Evolutionary conservation across 1,284 basidiomycete species (phyloP).

Genomic region (Marasmius tenuissimus): DNA sequence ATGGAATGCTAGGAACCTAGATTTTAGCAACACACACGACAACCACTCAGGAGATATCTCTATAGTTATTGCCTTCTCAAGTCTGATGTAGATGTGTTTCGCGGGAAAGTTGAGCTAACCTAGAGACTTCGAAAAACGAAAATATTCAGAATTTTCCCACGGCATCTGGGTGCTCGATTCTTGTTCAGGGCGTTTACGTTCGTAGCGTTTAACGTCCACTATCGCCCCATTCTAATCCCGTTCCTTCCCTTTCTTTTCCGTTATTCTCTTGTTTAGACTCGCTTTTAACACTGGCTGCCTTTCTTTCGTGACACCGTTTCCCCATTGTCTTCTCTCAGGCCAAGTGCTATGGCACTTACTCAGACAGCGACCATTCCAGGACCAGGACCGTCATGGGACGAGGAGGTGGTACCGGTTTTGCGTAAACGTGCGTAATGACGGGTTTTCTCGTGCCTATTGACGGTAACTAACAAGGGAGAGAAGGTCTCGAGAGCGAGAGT

Average conservation of each 20-base stretch:
- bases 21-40: too few species aligned
- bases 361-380: conserved; percentile 46
- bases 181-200: neutral
- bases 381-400: conserved; percentile 64
- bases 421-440: conserved; percentile 55
- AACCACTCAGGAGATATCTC: too few species aligned
- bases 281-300: neutral
- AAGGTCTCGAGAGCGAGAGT: conserved; percentile 76
- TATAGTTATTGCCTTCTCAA: too few species aligned
- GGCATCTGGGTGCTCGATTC: too few species aligned
- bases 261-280: neutral
- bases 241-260: neutral
- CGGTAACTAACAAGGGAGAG: conserved; percentile 12
- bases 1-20: too few species aligned
- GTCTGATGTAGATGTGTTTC: too few species aligned
- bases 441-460: conserved; percentile 2
- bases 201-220: neutral
- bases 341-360: conserved; percentile 41
- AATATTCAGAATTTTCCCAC: too few species aligned
- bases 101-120: too few species aligned
- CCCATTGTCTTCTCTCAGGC: neutral
- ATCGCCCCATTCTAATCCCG: neutral
- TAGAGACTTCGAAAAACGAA: too few species aligned
- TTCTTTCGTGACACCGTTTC: neutral
- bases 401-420: conserved; percentile 68